Conservation (phyloP, 805 yeast species). For the Tetrapisispora taiwanensis region DNA sequence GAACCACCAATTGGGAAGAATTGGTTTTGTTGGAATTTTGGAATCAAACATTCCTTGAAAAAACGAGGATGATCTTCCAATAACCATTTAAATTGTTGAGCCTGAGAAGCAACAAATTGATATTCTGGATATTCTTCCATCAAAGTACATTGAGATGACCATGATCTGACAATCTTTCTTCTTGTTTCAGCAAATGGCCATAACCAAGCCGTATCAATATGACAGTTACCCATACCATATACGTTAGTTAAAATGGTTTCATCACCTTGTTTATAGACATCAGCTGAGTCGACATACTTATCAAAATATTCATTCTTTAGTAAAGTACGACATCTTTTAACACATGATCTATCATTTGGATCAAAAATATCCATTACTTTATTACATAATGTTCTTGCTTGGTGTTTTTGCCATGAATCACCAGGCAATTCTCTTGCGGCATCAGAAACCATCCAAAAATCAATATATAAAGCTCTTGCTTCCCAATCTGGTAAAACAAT, state of each 20-base stretch:
- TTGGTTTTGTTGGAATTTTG: conserved; percentile 58
- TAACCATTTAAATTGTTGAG: conserved; percentile 93
- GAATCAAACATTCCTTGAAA: conserved; percentile 46
- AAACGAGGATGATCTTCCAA: conserved; percentile 77
- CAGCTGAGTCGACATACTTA: conserved; percentile 46
- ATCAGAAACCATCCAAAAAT: conserved; percentile 82
- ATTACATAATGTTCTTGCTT: conserved; percentile 72
- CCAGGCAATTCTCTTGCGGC: conserved; percentile 80
- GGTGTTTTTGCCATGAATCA: conserved; percentile 70
- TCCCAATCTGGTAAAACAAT: conserved; percentile 69
- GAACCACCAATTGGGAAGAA: conserved; percentile 93
- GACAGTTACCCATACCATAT: conserved; percentile 87
- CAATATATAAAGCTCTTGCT: conserved; percentile 68
- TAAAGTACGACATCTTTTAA: conserved; percentile 58
- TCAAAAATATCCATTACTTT: conserved; percentile 79
- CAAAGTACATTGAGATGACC: conserved; percentile 85
- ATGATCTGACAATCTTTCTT: conserved; percentile 84
- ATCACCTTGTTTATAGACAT: conserved; percentile 45
- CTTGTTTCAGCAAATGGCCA: conserved; percentile 99
- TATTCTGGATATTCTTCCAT: conserved; percentile 88
- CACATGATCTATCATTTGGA: conserved; percentile 47
- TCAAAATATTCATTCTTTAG: conserved; percentile 53
- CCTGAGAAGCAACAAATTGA: conserved; percentile 89
- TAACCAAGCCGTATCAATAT: conserved; percentile 96
- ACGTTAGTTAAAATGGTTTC: conserved; percentile 42